Evolutionary conservation across 1,284 basidiomycete genomes (phyloP).

Genomic region (Ustilago hordei): DNA sequence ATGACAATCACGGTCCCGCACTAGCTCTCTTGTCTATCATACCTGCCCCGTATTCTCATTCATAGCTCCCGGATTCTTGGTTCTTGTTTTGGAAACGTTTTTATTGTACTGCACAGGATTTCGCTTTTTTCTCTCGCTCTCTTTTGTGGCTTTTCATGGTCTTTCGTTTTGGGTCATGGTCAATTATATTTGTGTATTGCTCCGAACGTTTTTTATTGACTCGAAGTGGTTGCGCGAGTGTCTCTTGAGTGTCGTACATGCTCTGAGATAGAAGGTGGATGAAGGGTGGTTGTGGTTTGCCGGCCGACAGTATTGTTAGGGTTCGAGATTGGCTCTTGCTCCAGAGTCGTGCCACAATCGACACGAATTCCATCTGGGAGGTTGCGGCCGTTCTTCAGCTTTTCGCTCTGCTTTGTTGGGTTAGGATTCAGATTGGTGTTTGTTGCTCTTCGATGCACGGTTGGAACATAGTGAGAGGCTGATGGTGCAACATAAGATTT

Average conservation of each 20-base stretch:
- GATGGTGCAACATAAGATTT: no score
- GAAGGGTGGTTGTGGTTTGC: no score
- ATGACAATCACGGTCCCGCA: not conserved
- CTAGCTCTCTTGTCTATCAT: not conserved
- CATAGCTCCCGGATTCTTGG: slow-evolving; percentile 1
- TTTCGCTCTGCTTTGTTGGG: no score
- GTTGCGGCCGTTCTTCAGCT: no score
- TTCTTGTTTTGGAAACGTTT: not conserved
- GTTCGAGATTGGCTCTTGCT: no score
- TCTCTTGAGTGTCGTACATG: not conserved
- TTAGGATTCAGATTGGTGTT: no score
- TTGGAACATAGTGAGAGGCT: no score
- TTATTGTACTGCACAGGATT: not conserved
- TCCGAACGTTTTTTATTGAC: not conserved
- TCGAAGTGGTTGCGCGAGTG: not conserved
- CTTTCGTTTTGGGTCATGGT: slow-evolving; percentile 1
- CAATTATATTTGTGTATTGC: not conserved
- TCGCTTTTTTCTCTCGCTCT: not conserved
- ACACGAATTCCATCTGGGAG: no score
- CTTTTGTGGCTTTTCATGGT: not conserved
- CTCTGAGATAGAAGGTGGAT: no score
- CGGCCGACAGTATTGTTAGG: no score
- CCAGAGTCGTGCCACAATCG: no score
- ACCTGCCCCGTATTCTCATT: not conserved
- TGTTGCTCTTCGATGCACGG: no score